Evolutionary conservation across 2,329 filamentous ascomycete genomes (phyloP).

Genomic region (Bipolaris victoriae): DNA sequence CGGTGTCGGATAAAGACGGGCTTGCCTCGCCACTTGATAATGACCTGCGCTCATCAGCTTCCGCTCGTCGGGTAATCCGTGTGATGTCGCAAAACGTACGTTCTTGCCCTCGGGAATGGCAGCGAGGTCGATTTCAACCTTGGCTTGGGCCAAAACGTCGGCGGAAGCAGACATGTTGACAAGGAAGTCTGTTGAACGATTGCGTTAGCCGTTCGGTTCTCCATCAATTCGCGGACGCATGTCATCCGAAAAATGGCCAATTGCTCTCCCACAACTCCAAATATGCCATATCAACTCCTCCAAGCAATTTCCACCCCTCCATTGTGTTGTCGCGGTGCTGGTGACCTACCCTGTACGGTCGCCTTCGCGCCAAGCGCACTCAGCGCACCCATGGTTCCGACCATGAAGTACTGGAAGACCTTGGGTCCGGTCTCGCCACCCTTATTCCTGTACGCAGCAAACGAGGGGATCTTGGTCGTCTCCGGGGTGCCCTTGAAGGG

Average conservation of each 20-base stretch:
- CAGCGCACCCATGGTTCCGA: slow-evolving; percentile 90
- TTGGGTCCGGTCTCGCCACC: slow-evolving; percentile 74
- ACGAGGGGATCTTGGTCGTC: slow-evolving; percentile 79
- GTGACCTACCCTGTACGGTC: slow-evolving; percentile 86
- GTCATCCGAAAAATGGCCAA: slow-evolving; percentile 42
- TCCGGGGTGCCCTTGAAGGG: slow-evolving; percentile 62
- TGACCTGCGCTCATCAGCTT: slow-evolving; percentile 66
- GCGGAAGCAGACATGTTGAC: slow-evolving; percentile 99
- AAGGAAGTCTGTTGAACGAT: slow-evolving; percentile 78
- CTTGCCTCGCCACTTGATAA: slow-evolving; percentile 99
- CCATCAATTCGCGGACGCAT: slow-evolving; percentile 32
- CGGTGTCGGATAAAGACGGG: slow-evolving; percentile 99
- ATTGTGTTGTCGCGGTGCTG: slow-evolving; percentile 10
- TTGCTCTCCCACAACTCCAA: slow-evolving; percentile 27
- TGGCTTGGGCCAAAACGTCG: slow-evolving; percentile 98
- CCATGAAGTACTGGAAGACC: slow-evolving; percentile 98
- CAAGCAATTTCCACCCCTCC: slow-evolving; percentile 16
- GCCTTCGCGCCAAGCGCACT: slow-evolving; percentile 94
- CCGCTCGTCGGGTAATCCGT: background rate
- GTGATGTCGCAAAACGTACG: slow-evolving; percentile 63
- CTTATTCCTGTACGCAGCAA: slow-evolving; percentile 83
- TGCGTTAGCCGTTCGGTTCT: slow-evolving; percentile 37
- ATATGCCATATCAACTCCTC: background rate
- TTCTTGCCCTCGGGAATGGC: slow-evolving; percentile 99
- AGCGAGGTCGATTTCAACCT: slow-evolving; percentile 95